Conservation (phyloP, 805 yeast genomes). For the Metschnikowia baotianmanensis region DNA sequence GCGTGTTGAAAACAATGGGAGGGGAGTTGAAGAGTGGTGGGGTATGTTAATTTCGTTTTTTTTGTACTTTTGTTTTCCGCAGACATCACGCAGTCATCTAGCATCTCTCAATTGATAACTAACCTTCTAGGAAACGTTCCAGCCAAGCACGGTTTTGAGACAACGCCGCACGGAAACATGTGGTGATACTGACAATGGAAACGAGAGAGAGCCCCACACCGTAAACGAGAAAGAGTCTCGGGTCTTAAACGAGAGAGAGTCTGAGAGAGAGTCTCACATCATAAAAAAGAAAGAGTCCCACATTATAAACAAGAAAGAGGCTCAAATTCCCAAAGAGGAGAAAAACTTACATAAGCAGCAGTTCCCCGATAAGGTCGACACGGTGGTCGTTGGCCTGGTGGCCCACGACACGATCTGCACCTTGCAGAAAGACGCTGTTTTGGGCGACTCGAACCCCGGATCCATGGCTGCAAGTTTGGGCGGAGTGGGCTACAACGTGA, state of each 20-base stretch:
- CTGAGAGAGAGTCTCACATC: too few species aligned
- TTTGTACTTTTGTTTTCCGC: too few species aligned
- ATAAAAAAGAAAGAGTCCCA: too few species aligned
- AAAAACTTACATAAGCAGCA: not conserved
- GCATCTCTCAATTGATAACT: too few species aligned
- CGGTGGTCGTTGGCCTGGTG: constrained; percentile 67
- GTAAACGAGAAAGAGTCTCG: too few species aligned
- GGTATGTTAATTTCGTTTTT: constrained; percentile 1
- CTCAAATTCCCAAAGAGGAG: not conserved
- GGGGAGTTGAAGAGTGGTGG: not conserved
- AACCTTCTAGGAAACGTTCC: constrained; percentile 7
- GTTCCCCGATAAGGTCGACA: constrained; percentile 17
- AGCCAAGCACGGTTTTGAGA: constrained; percentile 12
- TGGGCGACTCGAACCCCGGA: constrained; percentile 76
- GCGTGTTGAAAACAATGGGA: constrained; percentile 1
- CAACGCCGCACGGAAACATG: not conserved
- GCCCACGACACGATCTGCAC: constrained; percentile 72
- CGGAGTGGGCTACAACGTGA: constrained; percentile 83
- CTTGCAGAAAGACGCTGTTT: constrained; percentile 24
- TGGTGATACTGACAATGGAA: too few species aligned
- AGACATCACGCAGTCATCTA: too few species aligned
- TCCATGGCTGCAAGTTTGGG: constrained; percentile 57
- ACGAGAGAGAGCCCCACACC: too few species aligned
- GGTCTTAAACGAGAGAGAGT: too few species aligned
- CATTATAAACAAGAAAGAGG: too few species aligned